These are phyloP conservation scores for Leishmania mexicana DNA, from an alignment of 208 protist genomes.

Conservation along the genomic window DNA sequence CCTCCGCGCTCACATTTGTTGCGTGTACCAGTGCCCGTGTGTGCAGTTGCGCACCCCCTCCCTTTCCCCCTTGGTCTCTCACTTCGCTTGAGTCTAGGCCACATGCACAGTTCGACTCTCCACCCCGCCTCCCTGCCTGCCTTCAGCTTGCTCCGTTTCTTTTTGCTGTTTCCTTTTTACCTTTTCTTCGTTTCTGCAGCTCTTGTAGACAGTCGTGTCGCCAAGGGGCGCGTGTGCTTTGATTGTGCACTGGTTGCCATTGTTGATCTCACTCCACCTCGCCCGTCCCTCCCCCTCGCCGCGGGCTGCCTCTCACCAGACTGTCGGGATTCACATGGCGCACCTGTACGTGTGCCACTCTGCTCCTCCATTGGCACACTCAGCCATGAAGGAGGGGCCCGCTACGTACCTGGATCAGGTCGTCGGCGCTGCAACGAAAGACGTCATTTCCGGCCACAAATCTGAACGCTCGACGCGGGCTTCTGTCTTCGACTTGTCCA, in stretches of 20 bases:
- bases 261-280: background rate
- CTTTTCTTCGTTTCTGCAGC: background rate
- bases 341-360: conserved; percentile 20
- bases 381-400: background rate
- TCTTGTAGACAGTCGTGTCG: too few relatives aligned
- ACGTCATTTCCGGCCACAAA: too few relatives aligned
- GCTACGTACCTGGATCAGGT: conserved; percentile 20
- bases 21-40: background rate
- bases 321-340: conserved; percentile 10
- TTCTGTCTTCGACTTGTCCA: background rate
- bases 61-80: background rate
- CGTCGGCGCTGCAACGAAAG: background rate
- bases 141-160: background rate
- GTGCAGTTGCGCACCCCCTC: background rate
- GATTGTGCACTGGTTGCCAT: too few relatives aligned
- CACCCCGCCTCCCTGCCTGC: background rate
- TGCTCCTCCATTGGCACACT: conserved; percentile 8
- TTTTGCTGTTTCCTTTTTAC: background rate
- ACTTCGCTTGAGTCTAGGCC: background rate
- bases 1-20: background rate
- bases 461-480: background rate
- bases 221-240: background rate
- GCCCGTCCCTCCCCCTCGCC: background rate
- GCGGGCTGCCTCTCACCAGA: background rate
- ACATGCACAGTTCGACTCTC: background rate